phyloP scores from a whole-genome alignment of 768 basidiomycete species.

The Podaxis sp. region DNA sequence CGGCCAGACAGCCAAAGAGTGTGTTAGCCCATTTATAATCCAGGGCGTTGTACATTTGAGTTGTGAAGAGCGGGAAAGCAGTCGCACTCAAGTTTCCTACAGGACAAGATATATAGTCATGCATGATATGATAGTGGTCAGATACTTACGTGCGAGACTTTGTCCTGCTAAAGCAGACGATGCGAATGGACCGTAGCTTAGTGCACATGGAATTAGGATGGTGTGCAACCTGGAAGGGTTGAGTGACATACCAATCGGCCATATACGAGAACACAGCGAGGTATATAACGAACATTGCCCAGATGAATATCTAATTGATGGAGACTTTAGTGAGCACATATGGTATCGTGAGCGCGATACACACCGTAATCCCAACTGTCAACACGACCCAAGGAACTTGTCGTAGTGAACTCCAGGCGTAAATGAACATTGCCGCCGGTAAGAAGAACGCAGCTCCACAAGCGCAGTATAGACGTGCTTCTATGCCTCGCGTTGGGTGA shows the following conservation, averaged over 20 bases:
- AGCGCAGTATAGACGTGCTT: conserved; percentile 58
- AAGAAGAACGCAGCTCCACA: conserved; percentile 51
- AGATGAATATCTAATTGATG: conserved; percentile 37
- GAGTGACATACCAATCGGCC: conserved; percentile 51
- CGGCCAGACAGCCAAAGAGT: conserved; percentile 48
- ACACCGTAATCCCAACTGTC: conserved; percentile 45
- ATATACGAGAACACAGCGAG: conserved; percentile 55
- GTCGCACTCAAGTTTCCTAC: conserved; percentile 37
- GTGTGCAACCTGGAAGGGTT: not conserved
- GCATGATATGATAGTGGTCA: not conserved
- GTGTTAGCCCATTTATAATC: conserved; percentile 60
- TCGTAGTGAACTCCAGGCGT: conserved; percentile 62
- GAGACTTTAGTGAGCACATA: not conserved
- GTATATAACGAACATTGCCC: conserved; percentile 49
- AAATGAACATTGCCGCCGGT: conserved; percentile 63
- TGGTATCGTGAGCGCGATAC: not conserved
- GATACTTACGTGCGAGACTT: conserved; percentile 43
- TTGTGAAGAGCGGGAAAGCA: conserved; percentile 60
- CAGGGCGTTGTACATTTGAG: conserved; percentile 51
- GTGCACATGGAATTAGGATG: not conserved
- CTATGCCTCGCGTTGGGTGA: conserved; percentile 34
- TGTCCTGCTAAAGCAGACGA: conserved; percentile 69
- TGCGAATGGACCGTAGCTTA: conserved; percentile 55
- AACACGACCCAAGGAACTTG: conserved; percentile 58
- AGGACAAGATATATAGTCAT: not conserved